A percentile compares a stretch with the other conserved stretches of the same genome.
Evolutionary conservation across 2,329 filamentous ascomycete species (phyloP).

Genomic region (Alternaria sp.): DNA sequence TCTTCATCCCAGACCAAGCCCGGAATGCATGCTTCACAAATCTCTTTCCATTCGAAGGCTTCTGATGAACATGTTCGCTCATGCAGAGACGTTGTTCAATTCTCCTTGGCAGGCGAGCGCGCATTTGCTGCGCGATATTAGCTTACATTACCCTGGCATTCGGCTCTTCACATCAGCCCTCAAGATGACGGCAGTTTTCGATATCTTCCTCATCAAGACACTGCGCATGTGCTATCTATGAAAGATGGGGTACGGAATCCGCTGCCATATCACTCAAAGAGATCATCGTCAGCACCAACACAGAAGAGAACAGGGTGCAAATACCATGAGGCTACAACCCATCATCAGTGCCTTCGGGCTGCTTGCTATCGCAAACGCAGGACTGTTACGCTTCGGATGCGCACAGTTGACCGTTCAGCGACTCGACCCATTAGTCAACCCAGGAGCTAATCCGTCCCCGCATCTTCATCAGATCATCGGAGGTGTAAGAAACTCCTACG

Average conservation of each 20-base stretch:
- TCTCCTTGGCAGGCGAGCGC: conserved; percentile 17
- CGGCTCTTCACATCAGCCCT: conserved; percentile 12
- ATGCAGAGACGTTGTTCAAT: conserved; percentile 8
- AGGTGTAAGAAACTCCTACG: conserved; percentile 36
- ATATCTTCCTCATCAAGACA: not conserved
- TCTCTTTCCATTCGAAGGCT: not conserved
- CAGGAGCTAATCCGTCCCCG: conserved; percentile 47
- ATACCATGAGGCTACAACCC: conserved; percentile 29
- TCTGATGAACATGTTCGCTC: not conserved
- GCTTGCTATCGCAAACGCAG: conserved; percentile 27
- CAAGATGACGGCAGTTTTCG: conserved; percentile 12
- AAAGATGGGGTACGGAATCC: not conserved
- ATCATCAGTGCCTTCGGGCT: conserved; percentile 31
- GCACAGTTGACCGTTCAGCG: conserved; percentile 38
- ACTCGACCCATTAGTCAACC: conserved; percentile 46
- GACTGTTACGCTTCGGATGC: conserved; percentile 40
- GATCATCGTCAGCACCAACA: not conserved
- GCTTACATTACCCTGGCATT: conserved; percentile 19
- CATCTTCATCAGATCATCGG: conserved; percentile 56
- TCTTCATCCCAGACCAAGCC: not conserved
- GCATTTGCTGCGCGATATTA: conserved; percentile 23
- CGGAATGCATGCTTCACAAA: not conserved
- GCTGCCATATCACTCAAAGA: not conserved
- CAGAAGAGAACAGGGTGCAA: not conserved
- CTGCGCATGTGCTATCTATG: not conserved